Percentiles rank a stretch among this genome's conserved stretches.
Evolutionary conservation across 768 basidiomycete genomes (phyloP).

Genomic region (Trametes villosa): DNA sequence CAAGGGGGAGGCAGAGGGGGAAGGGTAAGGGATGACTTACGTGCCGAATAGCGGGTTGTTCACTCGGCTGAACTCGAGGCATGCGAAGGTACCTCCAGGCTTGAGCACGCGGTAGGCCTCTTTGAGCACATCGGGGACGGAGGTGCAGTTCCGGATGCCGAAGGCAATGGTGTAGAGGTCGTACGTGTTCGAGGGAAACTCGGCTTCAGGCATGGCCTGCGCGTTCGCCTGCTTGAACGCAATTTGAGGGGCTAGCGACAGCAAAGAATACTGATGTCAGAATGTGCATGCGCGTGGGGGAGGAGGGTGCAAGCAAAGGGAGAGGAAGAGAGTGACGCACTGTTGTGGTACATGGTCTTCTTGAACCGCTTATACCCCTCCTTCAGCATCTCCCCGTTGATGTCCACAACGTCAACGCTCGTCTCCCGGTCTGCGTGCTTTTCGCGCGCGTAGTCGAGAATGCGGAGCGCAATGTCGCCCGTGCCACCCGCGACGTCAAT

Average conservation of each 20-base stretch:
- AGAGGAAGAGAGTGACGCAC: constrained; percentile 49
- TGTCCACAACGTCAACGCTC: constrained; percentile 87
- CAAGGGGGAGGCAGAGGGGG: background rate
- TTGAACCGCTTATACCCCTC: constrained; percentile 91
- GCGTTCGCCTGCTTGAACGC: constrained; percentile 94
- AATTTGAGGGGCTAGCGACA: constrained; percentile 95
- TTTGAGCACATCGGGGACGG: constrained; percentile 81
- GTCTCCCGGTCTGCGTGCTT: constrained; percentile 90
- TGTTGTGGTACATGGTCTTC: constrained; percentile 98
- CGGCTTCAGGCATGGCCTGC: constrained; percentile 66
- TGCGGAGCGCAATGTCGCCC: constrained; percentile 93
- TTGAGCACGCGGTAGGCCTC: constrained; percentile 95
- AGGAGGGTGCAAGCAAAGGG: background rate
- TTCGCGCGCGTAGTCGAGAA: constrained; percentile 89
- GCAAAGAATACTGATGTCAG: constrained; percentile 8
- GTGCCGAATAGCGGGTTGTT: constrained; percentile 82
- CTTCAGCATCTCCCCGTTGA: constrained; percentile 94
- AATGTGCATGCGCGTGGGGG: constrained; percentile 4
- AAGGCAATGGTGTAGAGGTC: constrained; percentile 99
- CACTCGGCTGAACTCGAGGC: constrained; percentile 95
- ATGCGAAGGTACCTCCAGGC: constrained; percentile 94
- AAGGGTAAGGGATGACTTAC: constrained; percentile 54
- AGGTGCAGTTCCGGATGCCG: constrained; percentile 97
- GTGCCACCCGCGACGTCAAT: constrained; percentile 98
- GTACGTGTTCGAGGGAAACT: constrained; percentile 82